Conservation (phyloP, 257 asterid species). For the Solanum piurae region DNA sequence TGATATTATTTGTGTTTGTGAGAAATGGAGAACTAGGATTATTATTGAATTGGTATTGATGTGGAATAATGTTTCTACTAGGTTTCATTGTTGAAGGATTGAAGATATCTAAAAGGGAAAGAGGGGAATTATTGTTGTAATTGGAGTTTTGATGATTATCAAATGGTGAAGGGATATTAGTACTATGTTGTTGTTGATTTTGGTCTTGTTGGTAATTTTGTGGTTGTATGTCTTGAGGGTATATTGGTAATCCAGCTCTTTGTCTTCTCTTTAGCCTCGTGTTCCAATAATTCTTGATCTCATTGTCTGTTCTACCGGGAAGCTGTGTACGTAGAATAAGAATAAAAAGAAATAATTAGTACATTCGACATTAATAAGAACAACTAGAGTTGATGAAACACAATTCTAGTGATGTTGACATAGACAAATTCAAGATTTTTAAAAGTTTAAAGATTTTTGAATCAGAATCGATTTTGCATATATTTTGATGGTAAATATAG, state of each 20-base stretch:
- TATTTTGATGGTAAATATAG: too few relatives aligned
- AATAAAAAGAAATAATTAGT: background rate
- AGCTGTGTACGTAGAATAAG: conserved; percentile 19
- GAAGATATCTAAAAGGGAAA: conserved; percentile 10
- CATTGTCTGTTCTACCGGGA: conserved; percentile 14
- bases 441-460: background rate
- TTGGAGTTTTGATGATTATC: conserved; percentile 3
- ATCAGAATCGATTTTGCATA: background rate
- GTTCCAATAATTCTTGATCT: background rate
- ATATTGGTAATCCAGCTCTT: conserved; percentile 1
- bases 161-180: conserved; percentile 4
- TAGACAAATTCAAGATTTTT: background rate
- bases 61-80: background rate
- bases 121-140: background rate
- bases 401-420: background rate
- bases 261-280: conserved; percentile 1
- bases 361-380: background rate
- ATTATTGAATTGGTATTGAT: background rate
- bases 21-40: background rate
- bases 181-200: background rate
- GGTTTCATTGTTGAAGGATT: background rate
- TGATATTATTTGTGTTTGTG: conserved; percentile 1
- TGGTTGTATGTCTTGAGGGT: conserved; percentile 1
- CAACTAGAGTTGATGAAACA: background rate
- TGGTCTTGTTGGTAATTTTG: background rate